These are phyloP conservation scores for Suillus spraguei DNA, from an alignment of 768 basidiomycete genomes.

Conservation along the genomic window DNA sequence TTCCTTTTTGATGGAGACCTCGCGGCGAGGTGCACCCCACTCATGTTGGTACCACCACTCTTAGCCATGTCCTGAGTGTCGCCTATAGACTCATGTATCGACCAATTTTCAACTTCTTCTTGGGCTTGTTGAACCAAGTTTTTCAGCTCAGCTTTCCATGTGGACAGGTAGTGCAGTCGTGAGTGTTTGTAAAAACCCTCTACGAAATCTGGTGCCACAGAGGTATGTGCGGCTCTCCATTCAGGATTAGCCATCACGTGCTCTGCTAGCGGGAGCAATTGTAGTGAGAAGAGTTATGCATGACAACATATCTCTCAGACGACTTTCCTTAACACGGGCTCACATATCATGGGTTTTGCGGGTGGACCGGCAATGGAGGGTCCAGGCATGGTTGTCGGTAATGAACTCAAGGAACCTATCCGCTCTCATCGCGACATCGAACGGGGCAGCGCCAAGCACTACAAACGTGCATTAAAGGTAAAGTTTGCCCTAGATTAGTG, in stretches of 20 bases:
- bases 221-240: conserved; percentile 90
- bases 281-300: too few relatives aligned
- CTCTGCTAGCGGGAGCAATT: conserved; percentile 65
- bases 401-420: too few relatives aligned
- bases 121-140: conserved; percentile 80
- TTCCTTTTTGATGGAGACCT: conserved; percentile 51
- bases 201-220: conserved; percentile 83
- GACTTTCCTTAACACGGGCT: too few relatives aligned
- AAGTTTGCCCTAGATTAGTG: too few relatives aligned
- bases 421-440: too few relatives aligned
- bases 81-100: conserved; percentile 12
- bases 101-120: conserved; percentile 57
- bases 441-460: too few relatives aligned
- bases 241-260: conserved; percentile 81
- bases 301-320: too few relatives aligned
- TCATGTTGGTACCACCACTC: conserved; percentile 47
- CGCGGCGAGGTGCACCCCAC: conserved; percentile 49
- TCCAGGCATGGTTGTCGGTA: too few relatives aligned
- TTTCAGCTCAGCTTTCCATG: conserved; percentile 91
- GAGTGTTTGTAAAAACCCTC: conserved; percentile 84
- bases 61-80: background rate
- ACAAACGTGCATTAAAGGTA: too few relatives aligned
- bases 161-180: conserved; percentile 89
- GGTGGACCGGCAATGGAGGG: too few relatives aligned
- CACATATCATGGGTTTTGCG: too few relatives aligned